A percentile compares a stretch with the other conserved stretches of the same genome.
Evolutionary conservation across 192 early-diverging fungal genomes (phyloP).

Genomic region (Gaertneriomyces sp.): DNA sequence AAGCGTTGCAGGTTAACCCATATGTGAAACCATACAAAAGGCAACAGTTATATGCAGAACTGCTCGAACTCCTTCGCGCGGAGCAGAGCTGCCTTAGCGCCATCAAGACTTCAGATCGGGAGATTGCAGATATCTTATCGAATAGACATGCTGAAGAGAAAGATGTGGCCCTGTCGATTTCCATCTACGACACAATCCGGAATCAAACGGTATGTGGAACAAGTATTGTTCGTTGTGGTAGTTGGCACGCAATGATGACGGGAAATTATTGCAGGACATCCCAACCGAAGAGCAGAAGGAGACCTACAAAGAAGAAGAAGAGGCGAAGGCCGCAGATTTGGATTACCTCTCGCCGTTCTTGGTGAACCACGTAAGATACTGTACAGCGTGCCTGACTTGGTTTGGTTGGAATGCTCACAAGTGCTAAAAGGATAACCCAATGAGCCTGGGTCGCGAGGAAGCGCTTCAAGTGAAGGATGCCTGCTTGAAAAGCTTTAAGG

Average conservation of each 20-base stretch:
- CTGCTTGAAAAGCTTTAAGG: slow-evolving; percentile 49
- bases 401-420: neutral
- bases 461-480: slow-evolving; percentile 46
- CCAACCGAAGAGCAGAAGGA: slow-evolving; percentile 49
- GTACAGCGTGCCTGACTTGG: neutral
- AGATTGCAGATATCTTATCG: slow-evolving; percentile 49
- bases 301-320: slow-evolving; percentile 54
- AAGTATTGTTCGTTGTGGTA: neutral
- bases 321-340: slow-evolving; percentile 44
- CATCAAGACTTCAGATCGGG: slow-evolving; percentile 47
- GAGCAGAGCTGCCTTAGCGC: slow-evolving; percentile 48
- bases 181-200: slow-evolving; percentile 56
- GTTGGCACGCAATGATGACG: neutral
- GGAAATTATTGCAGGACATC: slow-evolving; percentile 27
- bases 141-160: slow-evolving; percentile 45
- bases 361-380: slow-evolving; percentile 49
- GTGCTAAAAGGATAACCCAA: slow-evolving; percentile 36
- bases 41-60: slow-evolving; percentile 52
- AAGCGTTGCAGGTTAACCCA: slow-evolving; percentile 41
- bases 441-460: slow-evolving; percentile 42
- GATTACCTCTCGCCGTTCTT: slow-evolving; percentile 61
- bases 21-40: slow-evolving; percentile 50
- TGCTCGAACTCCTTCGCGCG: slow-evolving; percentile 39
- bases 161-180: slow-evolving; percentile 45
- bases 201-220: slow-evolving; percentile 44